Conservation (phyloP, 148 eudicot genomes). For the Spergularia marina region DNA sequence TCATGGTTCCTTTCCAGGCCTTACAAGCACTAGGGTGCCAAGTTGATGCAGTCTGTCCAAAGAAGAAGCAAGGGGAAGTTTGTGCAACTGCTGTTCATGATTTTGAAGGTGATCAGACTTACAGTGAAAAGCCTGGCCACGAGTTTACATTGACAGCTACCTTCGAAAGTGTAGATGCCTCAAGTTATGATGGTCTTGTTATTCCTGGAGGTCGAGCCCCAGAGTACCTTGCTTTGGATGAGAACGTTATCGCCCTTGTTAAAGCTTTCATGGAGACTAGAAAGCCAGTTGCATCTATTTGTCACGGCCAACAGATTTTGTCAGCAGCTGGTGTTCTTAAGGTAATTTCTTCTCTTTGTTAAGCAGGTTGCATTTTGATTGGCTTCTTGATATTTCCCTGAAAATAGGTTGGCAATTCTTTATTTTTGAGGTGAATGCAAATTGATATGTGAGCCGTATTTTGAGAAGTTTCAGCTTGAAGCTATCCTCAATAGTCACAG, state of each 20-base stretch:
- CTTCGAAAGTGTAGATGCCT: slow-evolving; percentile 57
- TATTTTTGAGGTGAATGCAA: not conserved
- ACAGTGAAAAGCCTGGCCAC: slow-evolving; percentile 95
- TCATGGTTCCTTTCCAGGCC: slow-evolving; percentile 90
- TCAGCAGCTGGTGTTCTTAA: slow-evolving; percentile 96
- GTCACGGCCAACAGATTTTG: slow-evolving; percentile 98
- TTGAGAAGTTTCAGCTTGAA: not conserved
- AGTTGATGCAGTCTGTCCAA: slow-evolving; percentile 94
- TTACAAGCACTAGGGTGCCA: slow-evolving; percentile 96
- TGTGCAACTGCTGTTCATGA: slow-evolving; percentile 95
- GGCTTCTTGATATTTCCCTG: not conserved
- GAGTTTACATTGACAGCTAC: slow-evolving; percentile 65
- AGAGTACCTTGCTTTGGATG: slow-evolving; percentile 86
- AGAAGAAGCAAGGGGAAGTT: slow-evolving; percentile 64
- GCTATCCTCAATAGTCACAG: no score
- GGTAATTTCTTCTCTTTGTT: slow-evolving; percentile 40
- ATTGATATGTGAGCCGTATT: not conserved
- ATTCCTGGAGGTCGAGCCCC: slow-evolving; percentile 99
- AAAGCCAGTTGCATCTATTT: slow-evolving; percentile 95
- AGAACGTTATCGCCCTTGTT: slow-evolving; percentile 61
- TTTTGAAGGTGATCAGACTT: slow-evolving; percentile 98
- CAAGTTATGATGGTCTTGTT: slow-evolving; percentile 91
- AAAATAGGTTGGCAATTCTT: not conserved
- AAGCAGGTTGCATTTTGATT: not conserved
- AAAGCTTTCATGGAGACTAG: slow-evolving; percentile 70